phyloP scores from a whole-genome alignment of 1,139 yeast genomes.

The Zygoascus hellenicus region DNA sequence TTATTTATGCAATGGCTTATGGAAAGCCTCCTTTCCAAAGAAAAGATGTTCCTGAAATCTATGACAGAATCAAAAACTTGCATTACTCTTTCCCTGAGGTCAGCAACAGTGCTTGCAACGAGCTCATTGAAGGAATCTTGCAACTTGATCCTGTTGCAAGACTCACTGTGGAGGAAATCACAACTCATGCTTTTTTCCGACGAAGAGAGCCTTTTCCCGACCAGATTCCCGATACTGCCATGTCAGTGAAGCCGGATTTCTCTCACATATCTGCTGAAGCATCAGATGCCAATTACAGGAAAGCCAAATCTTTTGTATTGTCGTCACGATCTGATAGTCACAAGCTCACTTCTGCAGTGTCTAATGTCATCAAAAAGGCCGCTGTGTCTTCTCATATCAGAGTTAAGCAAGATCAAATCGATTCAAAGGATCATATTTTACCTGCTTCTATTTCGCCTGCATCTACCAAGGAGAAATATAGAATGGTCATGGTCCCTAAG shows the following conservation, averaged over 20 bases:
- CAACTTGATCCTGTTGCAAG: slow-evolving; percentile 74
- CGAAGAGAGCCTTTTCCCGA: slow-evolving; percentile 63
- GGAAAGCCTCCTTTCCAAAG: slow-evolving; percentile 98
- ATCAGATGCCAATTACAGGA: slow-evolving; percentile 62
- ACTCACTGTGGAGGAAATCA: slow-evolving; percentile 73
- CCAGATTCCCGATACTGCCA: slow-evolving; percentile 47
- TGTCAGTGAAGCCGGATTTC: slow-evolving; percentile 57
- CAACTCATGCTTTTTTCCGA: slow-evolving; percentile 65
- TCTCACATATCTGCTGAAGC: slow-evolving; percentile 51
- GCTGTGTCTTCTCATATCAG: slow-evolving; percentile 1
- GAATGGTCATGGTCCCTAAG: slow-evolving; percentile 43
- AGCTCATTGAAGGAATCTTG: slow-evolving; percentile 64
- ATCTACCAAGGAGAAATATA: slow-evolving; percentile 81
- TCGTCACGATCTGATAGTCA: neutral
- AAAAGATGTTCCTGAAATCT: slow-evolving; percentile 87
- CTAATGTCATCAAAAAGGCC: neutral
- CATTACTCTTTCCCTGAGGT: slow-evolving; percentile 71
- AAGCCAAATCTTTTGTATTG: slow-evolving; percentile 8
- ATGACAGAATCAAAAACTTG: slow-evolving; percentile 79
- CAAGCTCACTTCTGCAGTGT: neutral
- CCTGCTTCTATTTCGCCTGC: slow-evolving; percentile 93
- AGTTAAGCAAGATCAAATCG: slow-evolving; percentile 4
- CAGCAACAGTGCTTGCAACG: slow-evolving; percentile 63
- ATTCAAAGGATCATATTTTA: slow-evolving; percentile 39
- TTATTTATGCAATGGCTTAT: slow-evolving; percentile 82